Percentiles rank a stretch among this genome's conserved stretches.
Conservation (phyloP, 2,329 filamentous ascomycete genomes). For the Torrubiellomyces zombiae region DNA sequence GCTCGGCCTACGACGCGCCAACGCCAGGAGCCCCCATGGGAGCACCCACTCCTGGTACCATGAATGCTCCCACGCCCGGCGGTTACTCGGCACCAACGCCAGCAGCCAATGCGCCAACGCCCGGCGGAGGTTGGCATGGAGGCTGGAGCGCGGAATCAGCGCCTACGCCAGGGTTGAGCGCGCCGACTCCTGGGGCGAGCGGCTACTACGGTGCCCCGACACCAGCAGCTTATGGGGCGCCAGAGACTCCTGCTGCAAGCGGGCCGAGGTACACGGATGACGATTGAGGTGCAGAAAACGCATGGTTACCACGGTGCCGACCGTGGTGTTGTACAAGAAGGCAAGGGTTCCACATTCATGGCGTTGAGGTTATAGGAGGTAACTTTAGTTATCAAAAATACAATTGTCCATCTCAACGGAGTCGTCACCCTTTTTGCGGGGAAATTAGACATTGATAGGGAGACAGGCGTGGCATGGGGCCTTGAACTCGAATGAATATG, state of each 20-base stretch:
- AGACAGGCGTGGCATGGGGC: too few relatives aligned
- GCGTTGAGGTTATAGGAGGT: too few relatives aligned
- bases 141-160: slow-evolving; percentile 46
- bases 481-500: too few relatives aligned
- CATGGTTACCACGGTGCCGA: neutral
- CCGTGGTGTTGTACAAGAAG: too few relatives aligned
- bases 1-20: slow-evolving; percentile 49
- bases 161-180: slow-evolving; percentile 47
- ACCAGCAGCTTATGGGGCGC: slow-evolving; percentile 41
- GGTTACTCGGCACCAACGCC: slow-evolving; percentile 50
- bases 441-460: too few relatives aligned
- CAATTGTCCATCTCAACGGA: too few relatives aligned
- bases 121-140: slow-evolving; percentile 44
- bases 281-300: slow-evolving; percentile 13
- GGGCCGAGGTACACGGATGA: slow-evolving; percentile 38
- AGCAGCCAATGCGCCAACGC: slow-evolving; percentile 50
- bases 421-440: too few relatives aligned
- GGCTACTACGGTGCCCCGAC: slow-evolving; percentile 48
- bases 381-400: too few relatives aligned
- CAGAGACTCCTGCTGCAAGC: slow-evolving; percentile 45
- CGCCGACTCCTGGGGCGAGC: slow-evolving; percentile 53
- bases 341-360: too few relatives aligned
- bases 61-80: slow-evolving; percentile 57
- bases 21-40: slow-evolving; percentile 43
- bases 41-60: slow-evolving; percentile 43